Evolutionary conservation across 202 grass and related monocot species (phyloP).

Genomic region (Setaria viridis): DNA sequence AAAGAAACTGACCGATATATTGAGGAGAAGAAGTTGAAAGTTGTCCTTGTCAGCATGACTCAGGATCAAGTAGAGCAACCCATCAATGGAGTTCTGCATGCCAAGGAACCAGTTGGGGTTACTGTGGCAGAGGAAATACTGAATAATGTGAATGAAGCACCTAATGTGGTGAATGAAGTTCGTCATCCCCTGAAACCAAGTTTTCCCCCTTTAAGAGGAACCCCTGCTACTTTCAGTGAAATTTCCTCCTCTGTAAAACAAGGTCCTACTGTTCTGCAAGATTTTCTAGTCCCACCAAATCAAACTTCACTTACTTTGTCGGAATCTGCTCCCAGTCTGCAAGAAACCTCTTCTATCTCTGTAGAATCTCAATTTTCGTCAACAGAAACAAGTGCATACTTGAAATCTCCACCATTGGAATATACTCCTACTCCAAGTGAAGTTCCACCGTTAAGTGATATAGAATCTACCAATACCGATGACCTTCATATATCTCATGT

Average conservation of each 20-base stretch:
- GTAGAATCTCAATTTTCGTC: slow-evolving; percentile 42
- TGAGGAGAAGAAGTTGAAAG: slow-evolving; percentile 85
- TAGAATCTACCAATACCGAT: slow-evolving; percentile 44
- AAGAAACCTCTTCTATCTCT: slow-evolving; percentile 42
- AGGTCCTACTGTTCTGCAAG: slow-evolving; percentile 42
- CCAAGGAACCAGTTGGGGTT: slow-evolving; percentile 36
- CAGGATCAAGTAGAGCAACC: slow-evolving; percentile 46
- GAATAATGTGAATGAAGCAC: slow-evolving; percentile 43
- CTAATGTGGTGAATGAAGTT: slow-evolving; percentile 48
- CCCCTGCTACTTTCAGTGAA: slow-evolving; percentile 49
- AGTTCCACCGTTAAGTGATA: slow-evolving; percentile 28
- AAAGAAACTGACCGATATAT: slow-evolving; percentile 77
- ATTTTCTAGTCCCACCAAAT: slow-evolving; percentile 38
- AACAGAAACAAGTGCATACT: slow-evolving; percentile 36
- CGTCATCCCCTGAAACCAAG: slow-evolving; percentile 38
- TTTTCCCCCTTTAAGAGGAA: slow-evolving; percentile 42
- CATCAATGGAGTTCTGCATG: slow-evolving; percentile 24
- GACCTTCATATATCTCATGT: slow-evolving; percentile 64
- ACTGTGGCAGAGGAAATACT: slow-evolving; percentile 35
- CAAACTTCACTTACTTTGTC: slow-evolving; percentile 28
- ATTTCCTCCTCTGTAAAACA: slow-evolving; percentile 45
- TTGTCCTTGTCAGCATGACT: slow-evolving; percentile 64
- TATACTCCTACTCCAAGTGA: slow-evolving; percentile 39
- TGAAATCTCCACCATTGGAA: slow-evolving; percentile 15
- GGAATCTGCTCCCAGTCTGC: slow-evolving; percentile 40